Evolutionary conservation across 768 basidiomycete species (phyloP).

Genomic region (Dioszegia crocea): DNA sequence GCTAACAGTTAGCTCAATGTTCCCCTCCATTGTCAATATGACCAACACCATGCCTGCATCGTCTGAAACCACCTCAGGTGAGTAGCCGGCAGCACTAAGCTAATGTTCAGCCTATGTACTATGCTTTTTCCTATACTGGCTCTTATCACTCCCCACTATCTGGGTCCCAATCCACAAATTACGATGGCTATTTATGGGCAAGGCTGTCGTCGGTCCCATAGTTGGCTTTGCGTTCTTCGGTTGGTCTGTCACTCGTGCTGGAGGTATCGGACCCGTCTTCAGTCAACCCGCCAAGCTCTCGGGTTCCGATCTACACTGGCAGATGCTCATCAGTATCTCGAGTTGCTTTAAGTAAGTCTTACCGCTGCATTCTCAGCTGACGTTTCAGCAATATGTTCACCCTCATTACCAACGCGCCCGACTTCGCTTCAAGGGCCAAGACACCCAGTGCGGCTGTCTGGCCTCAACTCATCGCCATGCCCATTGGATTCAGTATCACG

Average conservation of each 20-base stretch:
- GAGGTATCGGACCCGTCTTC: conserved; percentile 72
- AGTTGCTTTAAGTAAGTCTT: conserved; percentile 64
- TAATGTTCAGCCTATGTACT: conserved; percentile 44
- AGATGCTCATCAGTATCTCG: conserved; percentile 48
- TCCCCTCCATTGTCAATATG: conserved; percentile 57
- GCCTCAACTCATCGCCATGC: conserved; percentile 60
- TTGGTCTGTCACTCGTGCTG: conserved; percentile 72
- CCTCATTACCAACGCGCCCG: conserved; percentile 38
- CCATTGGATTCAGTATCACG: conserved; percentile 67
- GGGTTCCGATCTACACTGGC: conserved; percentile 68
- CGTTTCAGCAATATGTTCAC: conserved; percentile 18
- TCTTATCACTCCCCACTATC: conserved; percentile 70
- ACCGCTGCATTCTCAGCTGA: neutral
- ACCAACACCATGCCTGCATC: conserved; percentile 66
- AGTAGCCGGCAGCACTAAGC: conserved; percentile 48
- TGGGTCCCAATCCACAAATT: conserved; percentile 77
- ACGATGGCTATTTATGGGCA: conserved; percentile 64
- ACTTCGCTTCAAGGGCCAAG: conserved; percentile 38
- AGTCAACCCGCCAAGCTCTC: conserved; percentile 61
- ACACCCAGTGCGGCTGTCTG: conserved; percentile 36
- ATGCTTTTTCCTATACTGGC: conserved; percentile 83
- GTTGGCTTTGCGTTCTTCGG: conserved; percentile 50
- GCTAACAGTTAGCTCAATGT: conserved; percentile 55
- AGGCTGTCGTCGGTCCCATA: conserved; percentile 58
- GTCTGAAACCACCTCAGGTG: conserved; percentile 68